phyloP scores from a whole-genome alignment of 176 grass and related monocot genomes.

The Poa pratensis region DNA sequence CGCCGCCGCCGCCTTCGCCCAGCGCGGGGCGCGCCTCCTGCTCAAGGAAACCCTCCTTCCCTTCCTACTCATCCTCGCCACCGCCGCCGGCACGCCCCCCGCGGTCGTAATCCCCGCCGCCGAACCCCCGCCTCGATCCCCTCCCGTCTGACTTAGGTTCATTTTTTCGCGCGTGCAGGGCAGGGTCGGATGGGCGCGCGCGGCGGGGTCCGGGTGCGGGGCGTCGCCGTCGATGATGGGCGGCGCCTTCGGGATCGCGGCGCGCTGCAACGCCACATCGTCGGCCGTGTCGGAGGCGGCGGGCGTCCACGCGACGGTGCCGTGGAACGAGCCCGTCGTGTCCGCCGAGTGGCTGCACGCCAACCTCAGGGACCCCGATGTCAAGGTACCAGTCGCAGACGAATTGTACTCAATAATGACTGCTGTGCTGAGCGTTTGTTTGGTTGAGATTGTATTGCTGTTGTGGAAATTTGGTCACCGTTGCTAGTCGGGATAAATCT shows the following conservation, averaged over 20 bases:
- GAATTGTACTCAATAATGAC: not conserved
- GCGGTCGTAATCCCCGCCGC: constrained; percentile 50
- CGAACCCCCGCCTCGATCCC: not conserved
- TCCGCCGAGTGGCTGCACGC: constrained; percentile 87
- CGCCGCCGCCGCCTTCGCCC: constrained; percentile 18
- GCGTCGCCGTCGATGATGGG: not conserved
- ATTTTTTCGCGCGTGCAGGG: no score
- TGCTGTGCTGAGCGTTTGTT: not conserved
- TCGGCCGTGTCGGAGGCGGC: constrained; percentile 51
- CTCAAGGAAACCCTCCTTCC: constrained; percentile 73
- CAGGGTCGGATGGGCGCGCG: constrained; percentile 41
- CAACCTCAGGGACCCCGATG: constrained; percentile 80
- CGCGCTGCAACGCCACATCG: constrained; percentile 56
- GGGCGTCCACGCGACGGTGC: constrained; percentile 50
- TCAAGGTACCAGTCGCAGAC: constrained; percentile 56
- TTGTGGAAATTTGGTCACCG: not conserved
- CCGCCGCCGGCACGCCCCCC: constrained; percentile 48
- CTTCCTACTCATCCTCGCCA: not conserved
- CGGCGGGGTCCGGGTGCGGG: constrained; percentile 41
- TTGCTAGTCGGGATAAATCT: not conserved
- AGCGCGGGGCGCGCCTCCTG: constrained; percentile 46
- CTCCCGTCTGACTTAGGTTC: constrained; percentile 39
- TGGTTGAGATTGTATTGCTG: not conserved
- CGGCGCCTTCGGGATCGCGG: constrained; percentile 44
- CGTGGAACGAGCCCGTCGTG: constrained; percentile 71